phyloP scores from a whole-genome alignment of 345 rosid species.

The Eucalyptus cladocalyx region DNA sequence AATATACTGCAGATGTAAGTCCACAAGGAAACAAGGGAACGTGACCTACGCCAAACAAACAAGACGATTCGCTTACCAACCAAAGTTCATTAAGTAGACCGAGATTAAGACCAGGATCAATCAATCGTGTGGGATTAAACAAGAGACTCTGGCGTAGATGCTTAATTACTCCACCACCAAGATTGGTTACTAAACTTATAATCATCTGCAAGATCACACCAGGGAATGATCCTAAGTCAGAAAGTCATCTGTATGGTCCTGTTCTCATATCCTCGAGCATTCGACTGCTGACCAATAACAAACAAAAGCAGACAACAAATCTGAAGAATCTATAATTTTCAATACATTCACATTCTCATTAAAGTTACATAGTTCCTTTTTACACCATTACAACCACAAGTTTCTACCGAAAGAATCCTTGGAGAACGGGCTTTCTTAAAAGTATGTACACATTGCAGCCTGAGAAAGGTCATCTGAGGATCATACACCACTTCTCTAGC shows the following conservation, averaged over 20 bases:
- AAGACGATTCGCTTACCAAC: not conserved
- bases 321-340: not conserved
- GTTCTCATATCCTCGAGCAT: not conserved
- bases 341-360: not conserved
- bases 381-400: not conserved
- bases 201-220: not conserved
- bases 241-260: not conserved
- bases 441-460: constrained; percentile 3
- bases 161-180: not conserved
- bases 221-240: not conserved
- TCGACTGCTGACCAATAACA: not conserved
- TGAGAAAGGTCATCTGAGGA: constrained; percentile 30
- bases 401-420: not conserved
- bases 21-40: not conserved
- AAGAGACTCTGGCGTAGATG: not conserved
- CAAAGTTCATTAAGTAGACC: not conserved
- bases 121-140: not conserved
- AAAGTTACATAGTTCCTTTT: not conserved
- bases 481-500: constrained; percentile 34
- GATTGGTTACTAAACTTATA: not conserved
- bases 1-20: not conserved
- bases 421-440: not conserved
- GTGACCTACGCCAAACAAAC: not conserved
- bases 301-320: not conserved
- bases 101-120: not conserved